phyloP scores from a whole-genome alignment of 2,329 filamentous ascomycete species.

The Shiraia sp. region DNA sequence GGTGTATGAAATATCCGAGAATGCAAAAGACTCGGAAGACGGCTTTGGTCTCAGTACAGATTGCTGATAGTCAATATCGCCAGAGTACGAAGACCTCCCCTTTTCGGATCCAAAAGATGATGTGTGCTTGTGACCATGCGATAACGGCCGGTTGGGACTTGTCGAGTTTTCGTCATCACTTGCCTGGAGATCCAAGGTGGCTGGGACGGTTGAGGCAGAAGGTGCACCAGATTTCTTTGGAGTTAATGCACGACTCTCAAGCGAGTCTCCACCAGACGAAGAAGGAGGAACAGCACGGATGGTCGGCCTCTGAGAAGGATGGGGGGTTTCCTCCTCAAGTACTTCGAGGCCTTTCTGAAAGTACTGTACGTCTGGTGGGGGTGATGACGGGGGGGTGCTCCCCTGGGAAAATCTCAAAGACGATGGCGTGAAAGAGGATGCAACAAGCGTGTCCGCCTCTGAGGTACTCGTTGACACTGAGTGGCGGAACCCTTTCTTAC shows the following conservation, averaged over 20 bases:
- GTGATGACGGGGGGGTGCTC: conserved; percentile 45
- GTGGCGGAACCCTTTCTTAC: conserved; percentile 40
- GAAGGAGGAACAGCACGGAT: conserved; percentile 46
- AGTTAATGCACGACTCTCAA: conserved; percentile 39
- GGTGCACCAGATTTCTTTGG: conserved; percentile 42
- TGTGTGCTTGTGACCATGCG: conserved; percentile 27
- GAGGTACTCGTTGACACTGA: conserved; percentile 45
- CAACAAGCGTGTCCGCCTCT: conserved; percentile 44
- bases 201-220: conserved; percentile 37
- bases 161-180: conserved; percentile 35
- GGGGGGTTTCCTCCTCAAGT: conserved; percentile 38
- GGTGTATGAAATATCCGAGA: conserved; percentile 40
- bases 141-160: conserved; percentile 28
- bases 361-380: conserved; percentile 32
- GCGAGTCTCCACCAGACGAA: conserved; percentile 36
- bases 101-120: conserved; percentile 33
- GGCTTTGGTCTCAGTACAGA: conserved; percentile 29
- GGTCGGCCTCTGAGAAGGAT: conserved; percentile 29
- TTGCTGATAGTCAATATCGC: conserved; percentile 33
- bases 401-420: conserved; percentile 45
- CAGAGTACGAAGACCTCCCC: conserved; percentile 38
- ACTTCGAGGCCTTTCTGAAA: conserved; percentile 37
- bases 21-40: conserved; percentile 42
- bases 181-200: conserved; percentile 25
- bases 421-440: conserved; percentile 41